A percentile compares a stretch with the other conserved stretches of the same genome.
These are phyloP conservation scores for Triticum turgidum DNA, from an alignment of 176 grass and related monocot species.

Conservation along the genomic window DNA sequence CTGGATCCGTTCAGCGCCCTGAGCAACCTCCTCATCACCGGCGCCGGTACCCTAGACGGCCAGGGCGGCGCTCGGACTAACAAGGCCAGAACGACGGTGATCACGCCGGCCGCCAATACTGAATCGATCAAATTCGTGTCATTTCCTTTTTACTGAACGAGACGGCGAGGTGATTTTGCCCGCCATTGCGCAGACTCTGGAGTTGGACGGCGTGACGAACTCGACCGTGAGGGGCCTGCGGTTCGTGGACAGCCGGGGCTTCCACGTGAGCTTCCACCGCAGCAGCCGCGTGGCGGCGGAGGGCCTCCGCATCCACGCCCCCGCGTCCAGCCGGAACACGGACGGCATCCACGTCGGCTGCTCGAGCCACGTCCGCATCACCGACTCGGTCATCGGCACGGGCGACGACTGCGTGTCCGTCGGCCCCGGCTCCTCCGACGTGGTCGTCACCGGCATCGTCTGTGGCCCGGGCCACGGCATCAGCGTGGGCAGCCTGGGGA, in stretches of 20 bases:
- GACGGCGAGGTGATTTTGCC: not conserved
- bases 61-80: not conserved
- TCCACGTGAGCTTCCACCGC: conserved; percentile 46
- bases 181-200: not conserved
- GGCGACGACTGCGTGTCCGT: conserved; percentile 79
- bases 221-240: conserved; percentile 19
- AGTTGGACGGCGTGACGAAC: conserved; percentile 23
- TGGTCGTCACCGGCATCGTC: conserved; percentile 28
- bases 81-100: conserved; percentile 25
- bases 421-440: conserved; percentile 33
- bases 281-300: conserved; percentile 6
- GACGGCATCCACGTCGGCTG: conserved; percentile 56
- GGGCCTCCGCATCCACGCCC: conserved; percentile 38
- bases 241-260: conserved; percentile 44
- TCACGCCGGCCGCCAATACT: not conserved
- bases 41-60: conserved; percentile 44
- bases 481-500: conserved; percentile 67
- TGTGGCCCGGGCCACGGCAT: conserved; percentile 74
- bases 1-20: conserved; percentile 51
- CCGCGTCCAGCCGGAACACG: conserved; percentile 58
- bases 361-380: conserved; percentile 42
- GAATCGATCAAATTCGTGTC: not conserved
- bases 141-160: not conserved
- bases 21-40: conserved; percentile 37
- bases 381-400: conserved; percentile 39